Base-by-base conservation (phyloP, 257 asterid genomes). In the Solanum sitiens region DNA sequence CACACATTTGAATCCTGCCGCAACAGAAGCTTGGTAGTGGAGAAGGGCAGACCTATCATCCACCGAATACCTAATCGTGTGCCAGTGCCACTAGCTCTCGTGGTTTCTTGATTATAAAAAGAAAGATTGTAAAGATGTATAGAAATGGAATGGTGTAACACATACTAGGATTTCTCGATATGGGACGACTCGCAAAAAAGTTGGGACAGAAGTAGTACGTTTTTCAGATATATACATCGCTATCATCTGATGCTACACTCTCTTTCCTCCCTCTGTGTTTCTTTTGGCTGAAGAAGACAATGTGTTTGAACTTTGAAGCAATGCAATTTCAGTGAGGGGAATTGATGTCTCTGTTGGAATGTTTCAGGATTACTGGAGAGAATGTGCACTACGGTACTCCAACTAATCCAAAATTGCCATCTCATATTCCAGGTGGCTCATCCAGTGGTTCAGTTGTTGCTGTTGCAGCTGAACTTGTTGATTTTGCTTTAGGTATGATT, bases 371-470 rank as follows among this genome's bases (percentile, higher is more conserved):
- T 90, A 90, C 97, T 71, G 99, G 99, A 88, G 94, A 91, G 89
- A 96, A 96, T 92, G 92, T 86, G 86, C 89, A 87, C 72, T 93
- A 91, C 70, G 98, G 98, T 88, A 94, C 98, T 83, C 99, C 99
- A 33, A 94, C 90, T 76, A 97, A 97, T 91, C 99, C 99, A 35
- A 88, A 90, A 71, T 90, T 89, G 87, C 97, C 96, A 76, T 91
- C 98, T 86, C 94, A 90, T 93, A 89, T 92, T 86, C 98, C 99
- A 12, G 98, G 99, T 53, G 99, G 99, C 77, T 94, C 99, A 21
- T 92, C 95, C 87, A 94, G 99, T 93, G 99, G 99, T 88, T 93
- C 99, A 47, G 98, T 98, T 40, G 99, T 94, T 76, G 98, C 98
- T 79, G 98, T 96, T 90, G 98, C 98, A 21, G 95, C 97, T 45